Conservation (phyloP, 371 early-diverging fungal genomes). For the Rhizomucor pusillus region DNA sequence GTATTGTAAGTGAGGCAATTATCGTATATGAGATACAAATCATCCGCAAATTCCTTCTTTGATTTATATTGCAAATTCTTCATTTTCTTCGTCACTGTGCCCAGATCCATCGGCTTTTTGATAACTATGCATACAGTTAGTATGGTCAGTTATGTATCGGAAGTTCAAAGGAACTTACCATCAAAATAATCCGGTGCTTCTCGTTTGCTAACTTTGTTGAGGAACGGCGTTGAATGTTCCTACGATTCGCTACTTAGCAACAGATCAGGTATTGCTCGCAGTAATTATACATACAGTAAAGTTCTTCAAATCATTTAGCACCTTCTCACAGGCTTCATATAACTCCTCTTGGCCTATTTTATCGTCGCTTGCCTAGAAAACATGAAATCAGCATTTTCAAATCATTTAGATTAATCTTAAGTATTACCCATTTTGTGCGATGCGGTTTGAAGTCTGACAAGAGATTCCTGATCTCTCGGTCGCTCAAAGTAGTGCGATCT, state of each 20-base stretch:
- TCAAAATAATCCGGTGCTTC: conserved; percentile 97
- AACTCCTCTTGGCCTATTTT: conserved; percentile 90
- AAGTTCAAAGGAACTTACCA: conserved; percentile 23
- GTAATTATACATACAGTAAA: conserved; percentile 50
- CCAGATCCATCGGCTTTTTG: conserved; percentile 91
- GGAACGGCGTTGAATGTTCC: conserved; percentile 87
- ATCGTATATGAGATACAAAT: conserved; percentile 78
- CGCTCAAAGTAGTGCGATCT: conserved; percentile 59
- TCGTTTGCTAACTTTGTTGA: conserved; percentile 86
- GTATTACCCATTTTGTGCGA: conserved; percentile 82
- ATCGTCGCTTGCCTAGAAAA: conserved; percentile 71
- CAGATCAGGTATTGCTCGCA: background rate
- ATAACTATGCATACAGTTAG: conserved; percentile 53
- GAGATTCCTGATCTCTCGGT: conserved; percentile 72
- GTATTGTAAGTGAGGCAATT: conserved; percentile 87
- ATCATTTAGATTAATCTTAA: background rate
- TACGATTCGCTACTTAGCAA: conserved; percentile 13
- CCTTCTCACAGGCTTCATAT: conserved; percentile 86
- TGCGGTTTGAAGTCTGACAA: conserved; percentile 85
- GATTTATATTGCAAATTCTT: conserved; percentile 66
- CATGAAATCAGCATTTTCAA: background rate
- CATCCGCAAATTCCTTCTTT: conserved; percentile 78
- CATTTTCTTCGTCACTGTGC: conserved; percentile 85
- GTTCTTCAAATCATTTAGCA: conserved; percentile 78
- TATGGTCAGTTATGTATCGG: too few species aligned